Base-by-base conservation (phyloP, 2,329 filamentous ascomycete species). In the Fusarium goolgardi region DNA sequence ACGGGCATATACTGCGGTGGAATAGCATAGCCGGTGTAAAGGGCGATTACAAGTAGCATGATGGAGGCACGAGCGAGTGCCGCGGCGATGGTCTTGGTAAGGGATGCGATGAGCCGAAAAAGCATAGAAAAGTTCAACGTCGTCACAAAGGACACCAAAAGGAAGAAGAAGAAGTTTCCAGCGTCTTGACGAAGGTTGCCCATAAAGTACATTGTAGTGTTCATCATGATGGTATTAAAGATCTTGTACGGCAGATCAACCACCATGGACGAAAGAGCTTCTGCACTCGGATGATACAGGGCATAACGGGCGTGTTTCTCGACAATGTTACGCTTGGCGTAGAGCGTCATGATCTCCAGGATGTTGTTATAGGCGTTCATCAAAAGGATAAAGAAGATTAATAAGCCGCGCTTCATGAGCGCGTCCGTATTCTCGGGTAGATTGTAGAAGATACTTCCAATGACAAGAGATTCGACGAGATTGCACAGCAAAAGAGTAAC, bases 51-150 rank as follows among this genome's bases (percentile, higher is more conserved):
- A 0, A 73, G 67, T 0, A 75, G 40, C 8, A 75, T 40, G 5
- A 75, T 67, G 11, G 73, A 70, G 0, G 73, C 69, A 5, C 73
- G 71, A 23, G 71, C 73, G 6, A 75, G 37, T 10, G 73, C 73
- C 10, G 73, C 72, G 3, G 70, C 69, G 11, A 74, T 64, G 0
- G 71, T 71, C 39, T 68, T 75, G 3, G 73, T 74, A 4, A 73
- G 61, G 9, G 71, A 73, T 2, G 71, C 71, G 18, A 77, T 73
- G 8, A 73, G 73, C 37, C 76, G 73, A 75, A 91, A 91, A 55
- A 90, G 43, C 82, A 89, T 89, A 32, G 86, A 89, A 87, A 90
- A 90, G 52, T 84, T 83, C 65, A 91, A 73, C 0, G 86, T 89
- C 12, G 84, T 82, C 41, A 82, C 75, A 71, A 90, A 82, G 9